Evolutionary conservation across 139 green algal species (phyloP).

Genomic region (Coelastrella sp.): DNA sequence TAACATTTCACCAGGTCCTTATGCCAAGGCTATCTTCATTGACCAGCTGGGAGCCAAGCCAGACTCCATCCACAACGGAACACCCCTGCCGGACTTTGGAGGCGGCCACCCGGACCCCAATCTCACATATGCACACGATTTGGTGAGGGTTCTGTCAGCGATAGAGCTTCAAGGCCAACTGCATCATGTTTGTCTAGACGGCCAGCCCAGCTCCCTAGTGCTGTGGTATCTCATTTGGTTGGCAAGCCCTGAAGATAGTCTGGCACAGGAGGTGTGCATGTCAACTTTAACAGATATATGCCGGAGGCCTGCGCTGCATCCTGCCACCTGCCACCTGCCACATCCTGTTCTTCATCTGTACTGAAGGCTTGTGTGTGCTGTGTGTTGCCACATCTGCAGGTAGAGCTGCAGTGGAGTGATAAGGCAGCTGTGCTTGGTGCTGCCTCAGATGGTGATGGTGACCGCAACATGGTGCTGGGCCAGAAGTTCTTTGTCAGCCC

Average conservation of each 20-base stretch:
- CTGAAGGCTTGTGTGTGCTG: neutral
- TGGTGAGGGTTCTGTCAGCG: conserved; percentile 70
- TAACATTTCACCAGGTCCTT: conserved; percentile 74
- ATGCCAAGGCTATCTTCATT: conserved; percentile 94
- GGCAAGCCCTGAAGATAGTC: no score
- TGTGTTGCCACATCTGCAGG: conserved; percentile 33
- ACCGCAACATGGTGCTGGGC: conserved; percentile 99
- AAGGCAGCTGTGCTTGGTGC: conserved; percentile 88
- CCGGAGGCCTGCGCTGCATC: no score
- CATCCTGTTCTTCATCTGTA: neutral
- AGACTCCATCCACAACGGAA: conserved; percentile 62
- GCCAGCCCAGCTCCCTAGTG: no score
- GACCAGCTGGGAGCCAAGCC: conserved; percentile 80
- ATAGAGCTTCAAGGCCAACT: neutral
- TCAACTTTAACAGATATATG: no score
- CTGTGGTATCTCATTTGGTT: no score
- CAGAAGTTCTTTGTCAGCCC: conserved; percentile 98
- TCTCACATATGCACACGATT: conserved; percentile 98
- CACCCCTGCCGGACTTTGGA: conserved; percentile 92
- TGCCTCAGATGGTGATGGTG: conserved; percentile 94
- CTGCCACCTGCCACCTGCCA: no score
- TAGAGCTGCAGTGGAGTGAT: conserved; percentile 85
- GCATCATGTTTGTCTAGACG: no score
- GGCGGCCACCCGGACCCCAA: conserved; percentile 99
- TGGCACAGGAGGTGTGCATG: no score